Evolutionary conservation across 352 stramenopile species (phyloP), one percentile per base, ranked within the genome.

Genomic region (Pilasporangium apinafurcum): DNA sequence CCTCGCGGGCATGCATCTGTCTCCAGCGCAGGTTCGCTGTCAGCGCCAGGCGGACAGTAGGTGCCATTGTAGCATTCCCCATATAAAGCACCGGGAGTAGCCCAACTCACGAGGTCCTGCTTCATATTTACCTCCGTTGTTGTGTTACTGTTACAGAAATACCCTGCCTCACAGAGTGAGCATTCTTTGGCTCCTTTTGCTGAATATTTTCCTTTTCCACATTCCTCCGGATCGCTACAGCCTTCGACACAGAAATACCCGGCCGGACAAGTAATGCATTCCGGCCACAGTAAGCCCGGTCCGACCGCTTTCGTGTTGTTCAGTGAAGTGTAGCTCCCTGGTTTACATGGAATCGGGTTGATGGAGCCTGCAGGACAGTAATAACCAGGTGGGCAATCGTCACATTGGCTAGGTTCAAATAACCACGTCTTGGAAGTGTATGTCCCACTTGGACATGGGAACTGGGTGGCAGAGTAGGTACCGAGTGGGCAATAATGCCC

Each of bases 401-500:
- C 66, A 36, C 81, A 92, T 44, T 92, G 78, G 21, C 58, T 79
- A 7, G 72, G 50, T 16, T 90, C 75, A 14, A 85, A 89, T 24
- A 94, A 47, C 57, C 61, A 85, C 14, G 75, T 92, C 14, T 81
- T 76, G 8, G 71, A 36, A 1, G 76, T 87, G 64, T 82, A 96
- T 2, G 68, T 94, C 14, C 90, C 90, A 4, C 63, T 83, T 17
- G 83, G 83, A 30, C 90, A 97, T 10, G 83, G 85, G 30, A 78
- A 94, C 31, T 76, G 65, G 5, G 65, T 83, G 5, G 65, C 50
- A 0, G 65, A 76, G 5, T 65, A 54, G 2, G 90, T 95, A 12
- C 67, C 72, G 13, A 93, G 59, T 9, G 86, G 86, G 53, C 92
- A 98, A 47, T 96, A 97, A 52, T 97, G 63, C 0, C 92, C 92